A percentile compares a stretch with the other conserved stretches of the same genome.
Evolutionary conservation across 208 protist genomes (phyloP).

Genomic region (Leishmania lainsoni): DNA sequence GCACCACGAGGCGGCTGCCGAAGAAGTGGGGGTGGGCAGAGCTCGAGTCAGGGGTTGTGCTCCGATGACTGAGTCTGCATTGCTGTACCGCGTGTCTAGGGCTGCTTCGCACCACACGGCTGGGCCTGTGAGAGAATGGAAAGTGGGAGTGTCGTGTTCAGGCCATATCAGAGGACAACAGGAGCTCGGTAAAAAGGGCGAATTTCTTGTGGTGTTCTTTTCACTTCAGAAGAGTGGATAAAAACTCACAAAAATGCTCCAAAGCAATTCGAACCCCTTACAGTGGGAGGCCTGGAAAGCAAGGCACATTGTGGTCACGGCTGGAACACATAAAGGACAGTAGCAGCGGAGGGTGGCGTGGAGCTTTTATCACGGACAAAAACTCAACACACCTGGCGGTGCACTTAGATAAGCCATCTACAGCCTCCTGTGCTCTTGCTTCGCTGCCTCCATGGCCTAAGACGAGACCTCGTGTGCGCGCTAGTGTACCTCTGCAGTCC

Average conservation of each 20-base stretch:
- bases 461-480: not conserved
- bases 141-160: not conserved
- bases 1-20: not conserved
- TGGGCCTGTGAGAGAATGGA: not conserved
- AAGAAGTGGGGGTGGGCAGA: not conserved
- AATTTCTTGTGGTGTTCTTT: not conserved
- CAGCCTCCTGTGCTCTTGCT: not conserved
- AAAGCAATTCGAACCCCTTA: not conserved
- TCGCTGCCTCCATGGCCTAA: not conserved
- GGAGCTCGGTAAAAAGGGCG: not conserved
- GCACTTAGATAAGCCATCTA: not conserved
- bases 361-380: not conserved
- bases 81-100: not conserved
- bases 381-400: not conserved
- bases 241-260: not conserved
- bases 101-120: not conserved
- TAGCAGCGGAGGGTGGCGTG: not conserved
- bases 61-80: not conserved
- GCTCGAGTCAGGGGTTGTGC: not conserved
- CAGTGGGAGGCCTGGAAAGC: too few species aligned
- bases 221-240: too few species aligned
- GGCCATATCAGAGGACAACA: too few species aligned
- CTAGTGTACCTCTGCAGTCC: not conserved
- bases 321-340: not conserved
- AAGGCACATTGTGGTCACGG: not conserved